phyloP scores from a whole-genome alignment of 2,329 filamentous ascomycete genomes.

The Pseudomassariella vexata region DNA sequence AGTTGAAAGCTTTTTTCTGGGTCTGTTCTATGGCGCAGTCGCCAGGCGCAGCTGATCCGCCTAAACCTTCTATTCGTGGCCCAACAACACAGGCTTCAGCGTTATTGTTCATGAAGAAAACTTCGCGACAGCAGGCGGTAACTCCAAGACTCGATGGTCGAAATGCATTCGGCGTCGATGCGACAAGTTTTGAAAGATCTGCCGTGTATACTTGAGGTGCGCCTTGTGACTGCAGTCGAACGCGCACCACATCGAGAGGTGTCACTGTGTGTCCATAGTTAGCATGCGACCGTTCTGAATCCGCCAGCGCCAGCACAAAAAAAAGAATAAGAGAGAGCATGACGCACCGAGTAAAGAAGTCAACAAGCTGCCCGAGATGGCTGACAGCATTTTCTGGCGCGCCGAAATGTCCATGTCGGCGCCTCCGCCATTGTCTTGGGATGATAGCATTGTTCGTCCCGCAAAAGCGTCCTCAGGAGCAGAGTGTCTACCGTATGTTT shows the following conservation, averaged over 20 bases:
- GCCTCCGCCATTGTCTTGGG: constrained; percentile 29
- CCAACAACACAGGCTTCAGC: constrained; percentile 75
- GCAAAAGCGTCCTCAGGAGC: constrained; percentile 27
- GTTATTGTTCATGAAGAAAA: constrained; percentile 91
- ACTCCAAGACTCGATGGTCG: constrained; percentile 80
- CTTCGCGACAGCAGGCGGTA: constrained; percentile 90
- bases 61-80: constrained; percentile 42
- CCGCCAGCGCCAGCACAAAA: too few relatives aligned
- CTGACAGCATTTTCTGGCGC: constrained; percentile 89
- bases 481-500: constrained; percentile 31
- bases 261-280: constrained; percentile 56
- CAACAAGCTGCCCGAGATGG: constrained; percentile 81
- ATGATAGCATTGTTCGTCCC: constrained; percentile 24
- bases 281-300: constrained; percentile 10
- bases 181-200: constrained; percentile 49
- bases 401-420: constrained; percentile 66
- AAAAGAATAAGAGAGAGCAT: constrained; percentile 1
- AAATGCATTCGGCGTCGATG: constrained; percentile 58
- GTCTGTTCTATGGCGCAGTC: constrained; percentile 86
- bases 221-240: constrained; percentile 82
- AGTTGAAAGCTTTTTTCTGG: constrained; percentile 77
- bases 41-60: constrained; percentile 38
- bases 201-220: constrained; percentile 33
- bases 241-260: constrained; percentile 91
- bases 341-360: constrained; percentile 79